phyloP scores from a whole-genome alignment of 2,329 filamentous ascomycete genomes.

The Trichophyton verrucosum region DNA sequence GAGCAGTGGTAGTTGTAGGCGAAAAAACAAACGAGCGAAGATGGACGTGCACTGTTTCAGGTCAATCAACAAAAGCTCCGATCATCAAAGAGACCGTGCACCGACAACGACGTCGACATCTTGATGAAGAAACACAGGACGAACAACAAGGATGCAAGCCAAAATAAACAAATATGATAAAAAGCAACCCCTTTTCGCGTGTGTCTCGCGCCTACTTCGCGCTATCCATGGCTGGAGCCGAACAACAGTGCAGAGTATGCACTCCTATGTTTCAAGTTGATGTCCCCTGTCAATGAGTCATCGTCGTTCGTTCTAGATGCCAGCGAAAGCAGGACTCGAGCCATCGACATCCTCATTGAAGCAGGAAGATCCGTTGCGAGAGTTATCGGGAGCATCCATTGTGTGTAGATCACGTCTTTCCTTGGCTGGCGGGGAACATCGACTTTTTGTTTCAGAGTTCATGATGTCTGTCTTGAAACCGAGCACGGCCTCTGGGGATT shows the following conservation, averaged over 20 bases:
- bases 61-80: background rate
- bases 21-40: background rate
- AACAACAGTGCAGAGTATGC: background rate
- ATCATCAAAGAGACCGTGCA: background rate
- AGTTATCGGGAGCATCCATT: background rate
- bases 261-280: background rate
- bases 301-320: background rate
- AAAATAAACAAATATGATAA: background rate
- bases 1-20: too few species aligned
- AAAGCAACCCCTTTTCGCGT: background rate
- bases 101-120: background rate
- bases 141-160: background rate
- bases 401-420: background rate
- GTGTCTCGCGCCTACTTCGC: slow-evolving; percentile 2
- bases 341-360: background rate
- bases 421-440: background rate
- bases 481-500: background rate
- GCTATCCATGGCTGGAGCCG: background rate
- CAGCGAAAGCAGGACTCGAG: background rate
- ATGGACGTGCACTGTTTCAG: background rate
- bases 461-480: background rate
- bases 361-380: background rate
- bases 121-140: background rate
- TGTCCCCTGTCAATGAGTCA: background rate
- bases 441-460: background rate